Evolutionary conservation across 257 asterid genomes (phyloP).

Genomic region (Leonotis leonurus): DNA sequence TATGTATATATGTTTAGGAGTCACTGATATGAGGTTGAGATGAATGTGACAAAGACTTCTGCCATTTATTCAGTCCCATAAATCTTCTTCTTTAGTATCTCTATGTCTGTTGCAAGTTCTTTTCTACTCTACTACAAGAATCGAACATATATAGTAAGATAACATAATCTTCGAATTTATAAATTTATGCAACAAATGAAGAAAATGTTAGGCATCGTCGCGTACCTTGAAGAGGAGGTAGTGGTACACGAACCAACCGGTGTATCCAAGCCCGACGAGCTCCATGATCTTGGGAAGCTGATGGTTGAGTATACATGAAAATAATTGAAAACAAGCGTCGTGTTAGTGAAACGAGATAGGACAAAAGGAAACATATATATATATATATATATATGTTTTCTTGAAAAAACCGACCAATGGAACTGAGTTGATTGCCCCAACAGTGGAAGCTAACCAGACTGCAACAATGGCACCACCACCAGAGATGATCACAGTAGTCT

Average conservation of each 20-base stretch:
- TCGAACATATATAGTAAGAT: not conserved
- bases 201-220: no score
- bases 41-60: not conserved
- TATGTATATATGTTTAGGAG: no score
- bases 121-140: constrained; percentile 77
- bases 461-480: constrained; percentile 87
- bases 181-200: no score
- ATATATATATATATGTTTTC: no score
- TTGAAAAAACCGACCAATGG: constrained; percentile 66
- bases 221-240: constrained; percentile 97
- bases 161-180: no score
- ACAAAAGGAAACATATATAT: not conserved
- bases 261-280: constrained; percentile 92
- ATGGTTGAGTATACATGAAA: no score
- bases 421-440: constrained; percentile 81
- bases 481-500: constrained; percentile 61
- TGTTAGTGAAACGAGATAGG: not conserved
- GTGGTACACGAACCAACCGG: constrained; percentile 98
- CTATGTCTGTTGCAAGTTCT: constrained; percentile 76
- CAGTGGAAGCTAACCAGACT: constrained; percentile 70
- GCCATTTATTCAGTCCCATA: constrained; percentile 60
- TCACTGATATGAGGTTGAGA: constrained; percentile 6
- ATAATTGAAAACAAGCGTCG: not conserved
- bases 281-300: constrained; percentile 98
- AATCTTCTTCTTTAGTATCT: constrained; percentile 77